Conservation (phyloP, 2,329 filamentous ascomycete species). For the Cladosporium velox region DNA sequence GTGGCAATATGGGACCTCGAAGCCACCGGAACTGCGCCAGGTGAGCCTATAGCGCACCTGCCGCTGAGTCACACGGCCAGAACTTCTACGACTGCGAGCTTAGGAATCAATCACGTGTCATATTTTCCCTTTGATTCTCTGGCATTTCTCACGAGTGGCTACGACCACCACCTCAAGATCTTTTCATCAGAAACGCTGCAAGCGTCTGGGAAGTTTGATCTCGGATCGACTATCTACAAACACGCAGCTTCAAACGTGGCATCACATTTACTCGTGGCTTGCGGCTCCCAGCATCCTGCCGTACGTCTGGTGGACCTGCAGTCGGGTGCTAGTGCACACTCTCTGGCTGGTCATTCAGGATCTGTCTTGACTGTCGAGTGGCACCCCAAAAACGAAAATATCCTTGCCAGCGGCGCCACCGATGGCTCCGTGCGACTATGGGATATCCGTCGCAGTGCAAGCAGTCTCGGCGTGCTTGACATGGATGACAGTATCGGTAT, state of each 20-base stretch:
- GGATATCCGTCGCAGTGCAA: slow-evolving; percentile 80
- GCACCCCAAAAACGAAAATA: slow-evolving; percentile 77
- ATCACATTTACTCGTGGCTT: slow-evolving; percentile 76
- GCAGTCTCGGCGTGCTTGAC: slow-evolving; percentile 75
- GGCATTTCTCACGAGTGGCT: slow-evolving; percentile 75
- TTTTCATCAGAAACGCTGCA: slow-evolving; percentile 67
- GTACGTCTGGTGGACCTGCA: slow-evolving; percentile 85
- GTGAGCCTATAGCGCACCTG: slow-evolving; percentile 25
- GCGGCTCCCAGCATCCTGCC: slow-evolving; percentile 81
- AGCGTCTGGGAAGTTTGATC: slow-evolving; percentile 66
- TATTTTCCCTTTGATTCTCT: slow-evolving; percentile 78
- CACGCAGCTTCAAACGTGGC: slow-evolving; percentile 77
- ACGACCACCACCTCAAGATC: slow-evolving; percentile 74
- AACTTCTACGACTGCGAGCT: slow-evolving; percentile 56
- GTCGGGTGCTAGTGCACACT: slow-evolving; percentile 68
- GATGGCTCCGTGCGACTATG: slow-evolving; percentile 84
- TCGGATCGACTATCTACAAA: slow-evolving; percentile 70
- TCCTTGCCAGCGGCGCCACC: slow-evolving; percentile 79
- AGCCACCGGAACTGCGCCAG: slow-evolving; percentile 40
- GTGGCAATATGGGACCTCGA: slow-evolving; percentile 89
- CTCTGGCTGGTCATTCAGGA: slow-evolving; percentile 51
- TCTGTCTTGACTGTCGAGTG: slow-evolving; percentile 67
- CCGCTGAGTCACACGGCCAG: slow-evolving; percentile 52
- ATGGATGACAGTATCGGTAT: slow-evolving; percentile 80
- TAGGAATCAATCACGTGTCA: slow-evolving; percentile 72